Conservation (phyloP, 2,329 filamentous ascomycete genomes). For the Xylariaceae sp. region DNA sequence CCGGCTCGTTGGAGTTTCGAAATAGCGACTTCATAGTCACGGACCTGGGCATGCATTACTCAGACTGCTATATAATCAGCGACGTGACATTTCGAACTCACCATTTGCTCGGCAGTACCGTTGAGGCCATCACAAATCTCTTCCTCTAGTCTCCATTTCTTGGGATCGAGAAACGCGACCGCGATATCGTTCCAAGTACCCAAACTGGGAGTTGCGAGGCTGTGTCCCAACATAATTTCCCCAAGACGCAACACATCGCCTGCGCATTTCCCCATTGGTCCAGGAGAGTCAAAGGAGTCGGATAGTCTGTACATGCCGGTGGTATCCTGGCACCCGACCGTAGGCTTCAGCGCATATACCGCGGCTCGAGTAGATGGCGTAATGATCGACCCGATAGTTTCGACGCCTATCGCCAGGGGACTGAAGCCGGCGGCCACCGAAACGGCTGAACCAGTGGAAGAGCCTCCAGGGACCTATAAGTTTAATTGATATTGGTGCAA, state of each 20-base stretch:
- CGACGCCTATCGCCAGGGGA: neutral
- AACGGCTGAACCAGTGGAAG: neutral
- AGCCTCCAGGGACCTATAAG: neutral
- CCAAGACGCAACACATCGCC: neutral
- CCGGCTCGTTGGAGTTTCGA: neutral
- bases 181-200: neutral
- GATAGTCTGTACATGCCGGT: neutral
- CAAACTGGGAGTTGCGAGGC: neutral
- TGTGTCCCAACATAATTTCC: neutral
- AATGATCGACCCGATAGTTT: neutral
- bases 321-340: neutral
- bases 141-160: neutral
- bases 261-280: slow-evolving; percentile 2
- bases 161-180: neutral
- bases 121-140: neutral
- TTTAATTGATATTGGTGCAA: neutral
- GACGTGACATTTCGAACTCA: neutral
- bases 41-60: neutral
- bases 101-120: neutral
- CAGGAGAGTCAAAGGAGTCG: neutral
- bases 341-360: slow-evolving; percentile 1
- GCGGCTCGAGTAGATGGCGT: neutral
- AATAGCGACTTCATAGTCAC: neutral
- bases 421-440: neutral
- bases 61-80: neutral